Evolutionary conservation across 2,329 filamentous ascomycete genomes (phyloP).

Genomic region (Aspergillus fijiensis): DNA sequence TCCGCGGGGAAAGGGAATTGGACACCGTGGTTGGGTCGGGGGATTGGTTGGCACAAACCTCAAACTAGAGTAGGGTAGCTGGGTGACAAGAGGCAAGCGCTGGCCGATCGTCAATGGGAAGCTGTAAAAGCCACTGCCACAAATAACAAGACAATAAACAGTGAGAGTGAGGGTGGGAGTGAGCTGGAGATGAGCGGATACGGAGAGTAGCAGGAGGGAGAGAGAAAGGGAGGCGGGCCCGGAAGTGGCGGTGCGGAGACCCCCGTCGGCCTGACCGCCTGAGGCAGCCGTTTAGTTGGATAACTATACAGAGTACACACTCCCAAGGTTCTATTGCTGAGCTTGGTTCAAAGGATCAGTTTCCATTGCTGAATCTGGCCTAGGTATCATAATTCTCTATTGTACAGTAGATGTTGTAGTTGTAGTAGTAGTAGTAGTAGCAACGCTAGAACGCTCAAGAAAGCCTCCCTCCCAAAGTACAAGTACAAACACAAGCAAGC

Average conservation of each 20-base stretch:
- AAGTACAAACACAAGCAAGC: background rate
- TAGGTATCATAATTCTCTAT: background rate
- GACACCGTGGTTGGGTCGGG: background rate
- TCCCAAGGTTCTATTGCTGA: background rate
- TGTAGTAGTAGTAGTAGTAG: background rate
- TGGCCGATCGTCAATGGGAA: background rate
- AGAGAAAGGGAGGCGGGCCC: background rate
- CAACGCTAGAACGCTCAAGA: background rate
- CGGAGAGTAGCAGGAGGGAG: background rate
- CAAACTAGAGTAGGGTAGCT: too few species aligned
- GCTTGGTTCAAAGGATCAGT: background rate
- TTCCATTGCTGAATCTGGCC: background rate
- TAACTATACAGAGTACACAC: background rate
- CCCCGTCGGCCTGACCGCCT: constrained; percentile 7
- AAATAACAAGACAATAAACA: background rate
- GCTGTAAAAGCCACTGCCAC: background rate
- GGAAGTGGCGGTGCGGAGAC: background rate
- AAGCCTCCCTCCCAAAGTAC: background rate
- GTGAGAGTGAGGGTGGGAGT: background rate
- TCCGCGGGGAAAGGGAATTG: constrained; percentile 10
- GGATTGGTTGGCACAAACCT: background rate
- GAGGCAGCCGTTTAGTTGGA: constrained; percentile 2
- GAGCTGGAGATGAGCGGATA: background rate
- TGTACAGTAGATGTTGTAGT: background rate
- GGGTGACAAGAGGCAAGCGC: too few species aligned